These are phyloP conservation scores for Castanea sativa DNA, from an alignment of 306 rosid species.

Conservation along the genomic window DNA sequence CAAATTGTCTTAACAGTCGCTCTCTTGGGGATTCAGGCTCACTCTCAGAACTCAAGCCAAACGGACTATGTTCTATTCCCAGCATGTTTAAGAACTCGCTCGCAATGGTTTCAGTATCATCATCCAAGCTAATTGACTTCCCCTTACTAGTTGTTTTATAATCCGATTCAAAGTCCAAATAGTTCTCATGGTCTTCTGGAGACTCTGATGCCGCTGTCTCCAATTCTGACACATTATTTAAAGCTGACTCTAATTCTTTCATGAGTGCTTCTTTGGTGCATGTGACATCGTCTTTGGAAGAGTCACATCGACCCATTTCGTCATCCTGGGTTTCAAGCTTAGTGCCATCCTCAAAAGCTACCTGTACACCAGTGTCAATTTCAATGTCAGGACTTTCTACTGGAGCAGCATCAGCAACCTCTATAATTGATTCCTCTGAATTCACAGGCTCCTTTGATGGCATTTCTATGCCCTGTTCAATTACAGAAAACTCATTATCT, in stretches of 20 bases:
- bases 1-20: constrained; percentile 76
- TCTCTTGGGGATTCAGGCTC: constrained; percentile 92
- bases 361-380: constrained; percentile 25
- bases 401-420: constrained; percentile 39
- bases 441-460: constrained; percentile 36
- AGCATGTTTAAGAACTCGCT: constrained; percentile 72
- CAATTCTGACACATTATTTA: constrained; percentile 47
- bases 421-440: constrained; percentile 30
- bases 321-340: constrained; percentile 30
- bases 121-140: constrained; percentile 58
- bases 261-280: constrained; percentile 57
- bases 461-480: constrained; percentile 55
- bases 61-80: constrained; percentile 59
- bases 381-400: constrained; percentile 24
- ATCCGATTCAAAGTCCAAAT: constrained; percentile 35
- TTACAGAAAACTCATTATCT: constrained; percentile 43
- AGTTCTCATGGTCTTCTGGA: constrained; percentile 39
- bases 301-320: constrained; percentile 24
- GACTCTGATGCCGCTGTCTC: constrained; percentile 63
- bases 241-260: constrained; percentile 80
- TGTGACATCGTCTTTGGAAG: constrained; percentile 29
- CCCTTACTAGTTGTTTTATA: constrained; percentile 17
- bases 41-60: constrained; percentile 55
- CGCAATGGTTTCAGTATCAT: constrained; percentile 60
- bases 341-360: constrained; percentile 28